phyloP scores from a whole-genome alignment of 768 basidiomycete genomes.

The Rickenella mellea region DNA sequence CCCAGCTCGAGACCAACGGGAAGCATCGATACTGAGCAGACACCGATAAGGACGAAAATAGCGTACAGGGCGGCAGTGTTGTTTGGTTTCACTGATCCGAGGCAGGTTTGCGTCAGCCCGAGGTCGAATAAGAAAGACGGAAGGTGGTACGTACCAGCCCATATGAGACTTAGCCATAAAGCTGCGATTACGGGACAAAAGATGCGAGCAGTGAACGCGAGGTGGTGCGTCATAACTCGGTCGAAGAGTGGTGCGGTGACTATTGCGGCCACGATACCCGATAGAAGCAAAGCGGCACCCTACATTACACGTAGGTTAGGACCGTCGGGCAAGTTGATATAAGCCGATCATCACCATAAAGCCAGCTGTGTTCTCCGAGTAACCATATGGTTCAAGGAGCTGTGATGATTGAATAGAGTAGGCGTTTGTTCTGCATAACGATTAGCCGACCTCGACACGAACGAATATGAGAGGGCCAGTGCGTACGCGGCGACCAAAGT shows the following conservation, averaged over 20 bases:
- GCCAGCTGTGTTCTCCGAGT: slow-evolving; percentile 55
- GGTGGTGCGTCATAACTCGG: slow-evolving; percentile 67
- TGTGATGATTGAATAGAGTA: slow-evolving; percentile 62
- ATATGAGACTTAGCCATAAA: slow-evolving; percentile 68
- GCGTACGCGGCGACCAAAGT: slow-evolving; percentile 54
- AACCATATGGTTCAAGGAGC: slow-evolving; percentile 63
- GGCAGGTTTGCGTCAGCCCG: background rate
- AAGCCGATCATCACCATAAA: slow-evolving; percentile 29
- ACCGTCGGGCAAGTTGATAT: background rate
- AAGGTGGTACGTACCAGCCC: slow-evolving; percentile 53
- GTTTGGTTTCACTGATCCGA: slow-evolving; percentile 44
- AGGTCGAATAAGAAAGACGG: background rate
- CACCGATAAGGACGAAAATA: slow-evolving; percentile 62
- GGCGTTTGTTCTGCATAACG: slow-evolving; percentile 38
- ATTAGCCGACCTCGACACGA: background rate
- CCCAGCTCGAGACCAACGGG: slow-evolving; percentile 72
- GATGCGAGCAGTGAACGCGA: slow-evolving; percentile 49
- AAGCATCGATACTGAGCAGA: slow-evolving; percentile 56
- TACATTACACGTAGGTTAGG: background rate
- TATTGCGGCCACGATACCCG: slow-evolving; percentile 62
- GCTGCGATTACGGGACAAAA: slow-evolving; percentile 52
- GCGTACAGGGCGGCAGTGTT: slow-evolving; percentile 53
- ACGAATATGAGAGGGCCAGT: background rate
- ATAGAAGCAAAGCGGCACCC: slow-evolving; percentile 56
- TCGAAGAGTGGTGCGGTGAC: slow-evolving; percentile 71